Conservation (phyloP, 2,329 filamentous ascomycete genomes). For the Daldinia eschscholtzii region DNA sequence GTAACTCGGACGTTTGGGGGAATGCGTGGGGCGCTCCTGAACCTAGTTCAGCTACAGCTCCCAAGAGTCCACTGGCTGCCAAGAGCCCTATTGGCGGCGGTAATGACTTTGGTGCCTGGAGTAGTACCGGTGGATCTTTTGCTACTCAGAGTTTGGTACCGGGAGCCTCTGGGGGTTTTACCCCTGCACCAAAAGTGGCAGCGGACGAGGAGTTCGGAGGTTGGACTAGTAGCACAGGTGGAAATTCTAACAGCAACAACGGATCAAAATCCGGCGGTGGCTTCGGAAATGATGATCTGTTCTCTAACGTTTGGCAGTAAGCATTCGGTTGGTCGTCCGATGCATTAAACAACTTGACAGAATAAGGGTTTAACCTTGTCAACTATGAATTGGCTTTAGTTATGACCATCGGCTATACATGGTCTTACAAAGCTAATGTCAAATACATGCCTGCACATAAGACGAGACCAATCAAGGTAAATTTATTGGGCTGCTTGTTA, state of each 20-base stretch:
- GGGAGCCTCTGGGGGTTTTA: constrained; percentile 74
- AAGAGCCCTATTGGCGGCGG: constrained; percentile 62
- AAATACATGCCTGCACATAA: constrained; percentile 22
- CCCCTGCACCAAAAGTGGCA: constrained; percentile 75
- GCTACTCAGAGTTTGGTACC: constrained; percentile 72
- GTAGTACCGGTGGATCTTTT: constrained; percentile 62
- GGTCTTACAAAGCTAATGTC: constrained; percentile 17
- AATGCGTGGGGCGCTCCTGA: constrained; percentile 84
- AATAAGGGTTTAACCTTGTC: constrained; percentile 9
- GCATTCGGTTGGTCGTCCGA: not conserved
- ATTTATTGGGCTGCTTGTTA: constrained; percentile 13
- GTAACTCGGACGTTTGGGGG: constrained; percentile 82
- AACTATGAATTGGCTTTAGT: constrained; percentile 12
- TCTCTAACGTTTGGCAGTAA: constrained; percentile 95
- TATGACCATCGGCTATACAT: constrained; percentile 10
- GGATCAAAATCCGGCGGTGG: constrained; percentile 68
- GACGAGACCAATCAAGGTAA: constrained; percentile 10
- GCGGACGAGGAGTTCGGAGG: constrained; percentile 97
- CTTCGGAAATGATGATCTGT: constrained; percentile 84
- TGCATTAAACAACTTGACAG: not conserved
- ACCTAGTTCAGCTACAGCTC: constrained; percentile 63
- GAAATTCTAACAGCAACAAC: constrained; percentile 56
- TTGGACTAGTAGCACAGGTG: constrained; percentile 80
- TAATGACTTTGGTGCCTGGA: constrained; percentile 73
- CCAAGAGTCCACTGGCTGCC: constrained; percentile 71